These are phyloP conservation scores for Akebia trifoliata DNA, from an alignment of 164 flowering plant species.

Conservation along the genomic window DNA sequence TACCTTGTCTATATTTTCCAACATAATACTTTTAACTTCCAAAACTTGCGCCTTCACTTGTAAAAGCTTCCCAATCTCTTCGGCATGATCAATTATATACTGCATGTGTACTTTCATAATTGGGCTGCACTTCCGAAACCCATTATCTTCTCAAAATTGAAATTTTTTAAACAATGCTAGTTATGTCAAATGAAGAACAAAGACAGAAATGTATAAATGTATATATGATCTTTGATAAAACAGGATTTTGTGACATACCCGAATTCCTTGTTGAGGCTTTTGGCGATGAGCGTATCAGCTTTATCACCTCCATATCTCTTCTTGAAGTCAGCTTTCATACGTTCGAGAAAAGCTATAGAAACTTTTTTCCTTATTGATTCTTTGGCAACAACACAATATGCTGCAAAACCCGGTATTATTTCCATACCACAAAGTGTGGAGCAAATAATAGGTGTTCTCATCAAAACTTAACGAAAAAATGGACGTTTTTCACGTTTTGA, in stretches of 20 bases:
- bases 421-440: not conserved
- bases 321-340: conserved; percentile 69
- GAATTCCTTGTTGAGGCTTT: conserved; percentile 90
- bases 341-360: conserved; percentile 81
- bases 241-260: conserved; percentile 43
- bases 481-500: not conserved
- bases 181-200: not conserved
- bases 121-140: conserved; percentile 39
- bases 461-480: too few relatives aligned
- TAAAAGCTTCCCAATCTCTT: conserved; percentile 76
- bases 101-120: conserved; percentile 89
- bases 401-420: conserved; percentile 34
- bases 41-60: conserved; percentile 94
- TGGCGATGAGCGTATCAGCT: conserved; percentile 84
- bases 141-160: not conserved
- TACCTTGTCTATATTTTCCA: conserved; percentile 92
- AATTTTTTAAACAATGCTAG: not conserved
- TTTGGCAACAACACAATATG: conserved; percentile 92
- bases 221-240: not conserved
- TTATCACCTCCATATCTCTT: conserved; percentile 89
- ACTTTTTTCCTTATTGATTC: conserved; percentile 76
- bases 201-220: not conserved
- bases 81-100: conserved; percentile 78
- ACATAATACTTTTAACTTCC: conserved; percentile 80
- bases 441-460: too few relatives aligned